Base-by-base conservation (phyloP, 1,284 basidiomycete genomes). In the Veloporphyrellus conicus region DNA sequence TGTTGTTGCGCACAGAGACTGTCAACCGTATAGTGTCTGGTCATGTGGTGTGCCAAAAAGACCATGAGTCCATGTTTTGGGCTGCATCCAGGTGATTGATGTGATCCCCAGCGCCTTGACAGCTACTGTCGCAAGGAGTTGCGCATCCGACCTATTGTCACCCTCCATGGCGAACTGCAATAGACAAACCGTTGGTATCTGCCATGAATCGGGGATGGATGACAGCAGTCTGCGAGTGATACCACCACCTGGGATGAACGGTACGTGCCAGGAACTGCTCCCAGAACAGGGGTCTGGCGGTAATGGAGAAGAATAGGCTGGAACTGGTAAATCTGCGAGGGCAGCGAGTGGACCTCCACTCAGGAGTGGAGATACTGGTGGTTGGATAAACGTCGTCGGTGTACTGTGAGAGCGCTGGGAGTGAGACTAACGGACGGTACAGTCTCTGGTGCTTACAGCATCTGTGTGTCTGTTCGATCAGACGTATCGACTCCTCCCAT, bases 161-260 rank as follows among this genome's bases (percentile, higher is more conserved):
- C 87, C 89, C 61, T 91, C 88, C 53, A 84, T 67, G 4, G 77
- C 82, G 54, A 84, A 87, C 48, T 85, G 82, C 36, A 87, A 64
- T 8, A 87, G 61, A 19, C 73, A 69, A 0, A 72, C 73, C 0
- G 74, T 76, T 16, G 81, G 80, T 25, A 80, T 75, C 36, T 73
- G 66, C 81, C 82, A 87, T 16, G 71, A 61, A 35, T 65, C 49
- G 1, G 83, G 72, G 49, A 76, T 69, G 36, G 81, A 76, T 0
- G 74, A 73, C 7, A 90, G 68, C 37, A 90, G 69, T 22, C 84
- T 76, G 20, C 80, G 74, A 0, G 84, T 81, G 16, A 90, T 71
- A 1, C 89, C 88, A 23, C 84, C 85, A 16, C 84, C 84, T 0
- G 88, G 88, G 22, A 90, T 81, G 63, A 82, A 80, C 32, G 84